Evolutionary conservation across 2,329 filamentous ascomycete genomes (phyloP), one percentile per base, ranked within the genome.

Genomic region (Seiridium unicorne): DNA sequence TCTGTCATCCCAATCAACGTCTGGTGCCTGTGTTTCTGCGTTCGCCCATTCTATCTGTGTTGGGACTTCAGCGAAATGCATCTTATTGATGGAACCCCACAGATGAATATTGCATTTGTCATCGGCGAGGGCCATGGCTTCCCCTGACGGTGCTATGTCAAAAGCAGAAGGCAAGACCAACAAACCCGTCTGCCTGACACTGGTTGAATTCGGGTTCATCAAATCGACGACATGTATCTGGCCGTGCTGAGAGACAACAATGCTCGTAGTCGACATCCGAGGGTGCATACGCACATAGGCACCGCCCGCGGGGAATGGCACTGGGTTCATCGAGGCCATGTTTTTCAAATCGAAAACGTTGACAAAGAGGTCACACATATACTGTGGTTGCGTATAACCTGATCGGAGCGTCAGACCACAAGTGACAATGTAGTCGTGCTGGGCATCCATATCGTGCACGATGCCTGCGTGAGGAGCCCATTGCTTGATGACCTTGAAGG

Each of bases 281-380:
- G 96, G 95, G 73, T 99, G 95, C 90, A 99, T 95, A 61, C 95
- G 89, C 47, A 97, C 93, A 77, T 93, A 96, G 42, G 95, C 94
- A 44, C 94, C 95, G 8, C 95, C 93, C 2, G 93, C 90, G 60
- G 95, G 94, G 66, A 90, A 99, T 0, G 95, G 92, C 47, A 99
- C 94, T 0, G 95, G 95, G 4, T 92, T 90, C 71, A 97, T 86
- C 31, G 93, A 92, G 18, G 87, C 85, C 78, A 97, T 85, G 51
- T 92, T 95, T 76, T 97, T 97, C 51, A 99, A 82, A 70, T 98
- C 94, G 70, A 96, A 98, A 40, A 98, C 93, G 67, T 97, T 96
- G 61, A 97, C 92, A 61, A 98, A 88, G 0, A 93, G 92, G 70
- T 99, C 95, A 40, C 96, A 85, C 79, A 96, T 93, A 64, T 91